These are phyloP conservation scores for Pythium apleroticum DNA, from an alignment of 352 stramenopile genomes.

Conservation along the genomic window DNA sequence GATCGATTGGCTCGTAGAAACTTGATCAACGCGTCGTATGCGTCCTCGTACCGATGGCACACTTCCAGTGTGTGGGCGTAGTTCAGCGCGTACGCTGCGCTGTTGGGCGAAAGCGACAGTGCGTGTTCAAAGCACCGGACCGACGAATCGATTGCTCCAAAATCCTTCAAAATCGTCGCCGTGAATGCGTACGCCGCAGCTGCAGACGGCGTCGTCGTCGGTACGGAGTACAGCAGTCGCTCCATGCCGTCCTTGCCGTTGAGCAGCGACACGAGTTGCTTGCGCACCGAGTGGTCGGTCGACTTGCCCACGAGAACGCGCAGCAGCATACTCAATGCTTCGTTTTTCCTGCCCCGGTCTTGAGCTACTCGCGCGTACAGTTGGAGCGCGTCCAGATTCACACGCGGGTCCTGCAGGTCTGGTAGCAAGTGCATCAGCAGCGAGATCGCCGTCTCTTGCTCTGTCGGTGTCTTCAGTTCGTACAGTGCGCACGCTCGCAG, in stretches of 20 bases:
- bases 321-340: conserved; percentile 69
- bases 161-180: conserved; percentile 75
- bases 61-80: conserved; percentile 62
- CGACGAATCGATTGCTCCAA: conserved; percentile 48
- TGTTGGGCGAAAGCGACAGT: conserved; percentile 36
- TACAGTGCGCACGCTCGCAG: conserved; percentile 57
- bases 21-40: conserved; percentile 37
- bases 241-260: conserved; percentile 40
- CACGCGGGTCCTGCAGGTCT: conserved; percentile 42
- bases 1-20: conserved; percentile 46
- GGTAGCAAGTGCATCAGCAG: conserved; percentile 57
- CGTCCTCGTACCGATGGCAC: conserved; percentile 37
- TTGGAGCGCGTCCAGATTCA: conserved; percentile 69
- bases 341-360: conserved; percentile 54
- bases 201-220: conserved; percentile 38
- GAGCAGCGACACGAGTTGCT: conserved; percentile 49
- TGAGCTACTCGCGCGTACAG: conserved; percentile 63
- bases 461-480: conserved; percentile 31
- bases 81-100: conserved; percentile 66
- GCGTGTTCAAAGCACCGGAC: conserved; percentile 60
- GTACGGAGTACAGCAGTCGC: conserved; percentile 40
- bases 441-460: conserved; percentile 57
- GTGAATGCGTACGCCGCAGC: conserved; percentile 73
- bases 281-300: conserved; percentile 49
- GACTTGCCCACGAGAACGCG: conserved; percentile 57